Evolutionary conservation across 139 green algal species (phyloP).

Genomic region (Chara braunii): DNA sequence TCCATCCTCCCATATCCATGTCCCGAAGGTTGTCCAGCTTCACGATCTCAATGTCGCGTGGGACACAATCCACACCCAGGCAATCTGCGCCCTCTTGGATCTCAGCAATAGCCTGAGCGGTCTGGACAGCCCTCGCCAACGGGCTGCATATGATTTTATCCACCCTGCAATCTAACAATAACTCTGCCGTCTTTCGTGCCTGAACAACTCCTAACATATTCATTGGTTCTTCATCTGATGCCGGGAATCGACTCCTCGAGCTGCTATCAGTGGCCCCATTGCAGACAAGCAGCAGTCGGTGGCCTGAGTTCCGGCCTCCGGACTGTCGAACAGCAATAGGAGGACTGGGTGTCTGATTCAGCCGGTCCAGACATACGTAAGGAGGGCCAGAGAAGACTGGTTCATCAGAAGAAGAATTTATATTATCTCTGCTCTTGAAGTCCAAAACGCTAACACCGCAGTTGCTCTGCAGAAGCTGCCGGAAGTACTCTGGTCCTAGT

Average conservation of each 20-base stretch:
- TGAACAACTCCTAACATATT: slow-evolving; percentile 40
- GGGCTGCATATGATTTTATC: slow-evolving; percentile 25
- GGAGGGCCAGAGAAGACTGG: no score
- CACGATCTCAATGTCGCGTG: slow-evolving; percentile 12
- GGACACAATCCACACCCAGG: slow-evolving; percentile 19
- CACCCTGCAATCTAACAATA: slow-evolving; percentile 29
- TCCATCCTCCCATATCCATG: background rate
- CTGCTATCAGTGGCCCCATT: slow-evolving; percentile 33
- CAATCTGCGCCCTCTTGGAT: slow-evolving; percentile 31
- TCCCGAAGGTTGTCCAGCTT: slow-evolving; percentile 14
- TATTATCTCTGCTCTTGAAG: no score
- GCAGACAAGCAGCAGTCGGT: slow-evolving; percentile 15
- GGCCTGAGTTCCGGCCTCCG: slow-evolving; percentile 13
- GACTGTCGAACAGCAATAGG: slow-evolving; percentile 1
- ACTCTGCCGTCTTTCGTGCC: slow-evolving; percentile 34
- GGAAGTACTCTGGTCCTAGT: slow-evolving; percentile 59
- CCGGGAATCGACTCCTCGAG: slow-evolving; percentile 2
- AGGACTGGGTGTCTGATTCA: slow-evolving; percentile 34
- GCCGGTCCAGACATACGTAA: slow-evolving; percentile 21
- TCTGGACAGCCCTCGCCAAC: slow-evolving; percentile 2
- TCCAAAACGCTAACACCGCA: slow-evolving; percentile 65
- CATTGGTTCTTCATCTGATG: slow-evolving; percentile 24
- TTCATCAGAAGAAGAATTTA: no score
- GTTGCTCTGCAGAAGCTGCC: slow-evolving; percentile 60
- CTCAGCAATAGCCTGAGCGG: slow-evolving; percentile 21